Base-by-base conservation (phyloP, 345 rosid genomes). In the Zanthoxylum bungeanum region DNA sequence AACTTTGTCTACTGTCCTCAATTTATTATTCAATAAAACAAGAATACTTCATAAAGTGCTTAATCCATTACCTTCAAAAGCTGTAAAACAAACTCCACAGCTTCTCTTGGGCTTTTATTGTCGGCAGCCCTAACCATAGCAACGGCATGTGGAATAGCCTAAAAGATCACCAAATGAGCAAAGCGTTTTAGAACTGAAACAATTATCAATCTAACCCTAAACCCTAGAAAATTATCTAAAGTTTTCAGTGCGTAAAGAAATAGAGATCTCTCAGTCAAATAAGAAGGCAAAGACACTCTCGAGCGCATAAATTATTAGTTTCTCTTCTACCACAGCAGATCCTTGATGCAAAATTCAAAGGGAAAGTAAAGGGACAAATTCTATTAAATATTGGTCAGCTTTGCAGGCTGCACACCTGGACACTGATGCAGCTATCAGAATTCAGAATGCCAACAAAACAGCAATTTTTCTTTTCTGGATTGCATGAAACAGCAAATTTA, bases 71-170 rank as follows among this genome's bases (percentile, higher is more conserved):
- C 98, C 98, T 95, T 95, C 71, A 92, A 76, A 76, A 94, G 98
- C 78, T 90, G 98, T 82, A 92, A 87, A 77, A 94, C 83, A 83
- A 94, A 94, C 73, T 94, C 98, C 77, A 94, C 87, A 73, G 98
- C 99, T 88, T 92, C 99, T 75, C 97, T 86, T 58, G 99, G 98
- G 85, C 98, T 94, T 79, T 89, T 94, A 74, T 80, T 86, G 73
- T 94, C 99, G 12, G 86, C 81, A 67, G 90, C 81, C 77, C 98
- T 86, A 68, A 94, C 89, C 86, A 77, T 85, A 46, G 99, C 97
- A 69, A 94, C 83, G 72, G 98, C 96, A 85, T 83, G 89, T 55
- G 99, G 97, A 85, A 94, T 89, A 47, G 96, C 95, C 99, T 94
- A 75, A 73, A 68, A 75, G 31, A 67, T 73, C 47, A 51, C 50